Evolutionary conservation across 257 asterid species (phyloP).

Genomic region (Petrea volubilis): DNA sequence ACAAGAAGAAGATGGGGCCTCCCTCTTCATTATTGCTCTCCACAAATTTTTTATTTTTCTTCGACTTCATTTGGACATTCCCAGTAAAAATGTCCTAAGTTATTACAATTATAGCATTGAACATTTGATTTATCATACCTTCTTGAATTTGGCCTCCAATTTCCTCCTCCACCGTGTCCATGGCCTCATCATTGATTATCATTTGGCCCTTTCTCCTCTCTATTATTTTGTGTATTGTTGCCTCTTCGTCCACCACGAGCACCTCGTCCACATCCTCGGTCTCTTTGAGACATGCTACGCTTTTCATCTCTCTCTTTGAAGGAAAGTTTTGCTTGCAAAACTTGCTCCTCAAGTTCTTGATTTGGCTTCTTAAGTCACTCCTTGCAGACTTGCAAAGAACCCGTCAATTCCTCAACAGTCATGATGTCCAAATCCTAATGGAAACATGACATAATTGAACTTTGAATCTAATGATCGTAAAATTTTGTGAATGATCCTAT

Average conservation of each 20-base stretch:
- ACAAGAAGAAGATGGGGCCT: background rate
- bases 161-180: no score
- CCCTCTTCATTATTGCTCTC: no score
- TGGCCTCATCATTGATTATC: no score
- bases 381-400: background rate
- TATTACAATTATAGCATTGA: no score
- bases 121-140: background rate
- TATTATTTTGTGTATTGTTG: background rate
- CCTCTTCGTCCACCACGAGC: background rate
- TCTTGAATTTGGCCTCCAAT: background rate
- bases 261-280: background rate
- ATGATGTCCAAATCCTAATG: background rate
- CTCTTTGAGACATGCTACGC: no score
- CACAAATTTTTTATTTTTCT: background rate
- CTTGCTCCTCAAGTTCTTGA: no score
- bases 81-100: no score
- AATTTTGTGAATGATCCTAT: background rate
- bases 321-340: no score
- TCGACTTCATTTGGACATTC: no score
- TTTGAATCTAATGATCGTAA: background rate
- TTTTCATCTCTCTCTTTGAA: background rate
- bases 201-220: no score
- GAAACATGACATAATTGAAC: background rate
- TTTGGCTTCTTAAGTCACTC: no score
- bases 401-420: background rate